Evolutionary conservation across 2,329 filamentous ascomycete species (phyloP), one percentile per base, ranked within the genome.

Genomic region (Alternaria burnsii): DNA sequence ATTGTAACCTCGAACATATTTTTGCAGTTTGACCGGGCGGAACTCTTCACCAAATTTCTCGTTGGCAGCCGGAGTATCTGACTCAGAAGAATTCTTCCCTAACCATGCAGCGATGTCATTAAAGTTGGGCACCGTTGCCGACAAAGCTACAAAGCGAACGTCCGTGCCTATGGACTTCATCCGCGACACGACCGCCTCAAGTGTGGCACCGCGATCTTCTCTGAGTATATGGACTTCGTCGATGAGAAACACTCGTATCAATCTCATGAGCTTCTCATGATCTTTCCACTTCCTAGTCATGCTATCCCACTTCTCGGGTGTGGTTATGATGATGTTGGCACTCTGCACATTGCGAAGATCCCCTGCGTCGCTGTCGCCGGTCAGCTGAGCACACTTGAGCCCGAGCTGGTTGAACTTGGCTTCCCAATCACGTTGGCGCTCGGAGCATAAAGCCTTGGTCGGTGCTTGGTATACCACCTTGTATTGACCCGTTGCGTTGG

Each of bases 231-330:
- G 92, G 0, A 96, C 91, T 72, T 97, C 92, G 68, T 97, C 92
- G 57, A 97, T 93, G 20, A 97, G 84, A 63, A 95, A 92, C 0
- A 97, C 80, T 61, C 90, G 91, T 46, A 96, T 87, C 63, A 94
- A 83, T 59, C 89, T 86, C 78, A 96, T 87, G 18, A 96, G 80
- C 65, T 85, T 90, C 53, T 85, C 85, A 70, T 96, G 90, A 68
- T 96, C 92, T 68, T 89, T 88, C 93, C 93, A 96, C 72, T 92
- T 94, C 18, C 92, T 85, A 0, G 93, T 96, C 75, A 95, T 89
- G 61, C 91, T 94, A 73, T 97, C 92, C 92, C 92, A 96, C 72
- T 96, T 96, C 77, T 97, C 92, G 0, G 93, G 92, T 0, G 92
- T 97, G 0, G 93, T 95, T 63, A 96, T 85, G 66, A 97, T 94